Percentiles rank a stretch among this genome's conserved stretches.
Conservation (phyloP, 116 monocot genomes). For the Dioscorea cayenensis region DNA sequence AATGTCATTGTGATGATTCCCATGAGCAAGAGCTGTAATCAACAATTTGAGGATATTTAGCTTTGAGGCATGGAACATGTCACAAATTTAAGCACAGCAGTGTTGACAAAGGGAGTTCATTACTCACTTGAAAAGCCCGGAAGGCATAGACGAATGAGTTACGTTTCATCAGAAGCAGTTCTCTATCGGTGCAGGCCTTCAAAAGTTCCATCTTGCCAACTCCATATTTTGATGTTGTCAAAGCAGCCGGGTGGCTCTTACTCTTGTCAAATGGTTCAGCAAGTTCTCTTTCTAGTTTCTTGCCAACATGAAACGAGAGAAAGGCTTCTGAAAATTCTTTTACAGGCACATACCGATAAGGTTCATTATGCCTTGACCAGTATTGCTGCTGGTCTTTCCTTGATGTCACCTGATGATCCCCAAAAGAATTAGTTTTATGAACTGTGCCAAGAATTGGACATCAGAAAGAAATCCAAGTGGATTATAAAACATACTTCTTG, state of each 20-base stretch:
- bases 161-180: slow-evolving; percentile 63
- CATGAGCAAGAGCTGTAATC: slow-evolving; percentile 38
- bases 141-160: slow-evolving; percentile 71
- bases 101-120: background rate
- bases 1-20: slow-evolving; percentile 53
- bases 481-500: slow-evolving; percentile 55
- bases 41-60: too few species aligned
- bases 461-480: too few species aligned
- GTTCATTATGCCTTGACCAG: slow-evolving; percentile 42
- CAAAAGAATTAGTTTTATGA: background rate
- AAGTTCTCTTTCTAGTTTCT: slow-evolving; percentile 30
- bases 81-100: background rate
- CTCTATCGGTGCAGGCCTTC: slow-evolving; percentile 43
- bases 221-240: slow-evolving; percentile 57
- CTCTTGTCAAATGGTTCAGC: slow-evolving; percentile 42
- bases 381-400: slow-evolving; percentile 80
- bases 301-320: slow-evolving; percentile 48
- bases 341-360: slow-evolving; percentile 48
- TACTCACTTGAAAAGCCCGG: slow-evolving; percentile 29
- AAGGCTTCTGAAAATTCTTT: slow-evolving; percentile 62
- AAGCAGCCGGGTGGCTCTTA: slow-evolving; percentile 60
- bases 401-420: slow-evolving; percentile 60
- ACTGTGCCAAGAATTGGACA: too few species aligned
- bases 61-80: too few species aligned
- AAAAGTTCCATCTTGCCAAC: slow-evolving; percentile 49